Evolutionary conservation across 768 basidiomycete genomes (phyloP), one percentile per base, ranked within the genome.

Genomic region (Hemileccinum impolitum): DNA sequence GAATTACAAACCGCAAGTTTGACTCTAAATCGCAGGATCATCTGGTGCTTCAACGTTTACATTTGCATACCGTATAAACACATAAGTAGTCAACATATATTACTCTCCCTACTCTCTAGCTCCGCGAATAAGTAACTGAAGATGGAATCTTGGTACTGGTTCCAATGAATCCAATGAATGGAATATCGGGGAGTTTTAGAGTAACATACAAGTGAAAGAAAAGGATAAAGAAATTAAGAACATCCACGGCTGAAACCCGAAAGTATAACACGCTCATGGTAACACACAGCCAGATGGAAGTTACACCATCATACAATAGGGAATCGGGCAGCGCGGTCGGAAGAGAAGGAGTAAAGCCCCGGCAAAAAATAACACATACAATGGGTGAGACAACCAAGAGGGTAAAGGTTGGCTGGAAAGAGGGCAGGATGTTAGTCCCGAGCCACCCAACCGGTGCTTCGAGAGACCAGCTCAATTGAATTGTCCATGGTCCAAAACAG

Each of bases 401-500:
- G 30, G 23, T 18, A 28, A 12, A 37, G 31, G 13, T 21, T 34
- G 28, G 42, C 30, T 25, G 46, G 35, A 46, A 39, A 14, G 34
- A 4, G 39, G 17, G 42, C 19, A 23, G 39, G 31, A 35, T 41
- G 35, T 70, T 59, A 87, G 59, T 89, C 87, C 56, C 87, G 78
- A 26, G 84, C 77, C 31, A 93, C 80, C 90, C 91, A 93, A 66
- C 92, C 91, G 47, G 84, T 82, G 69, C 88, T 90, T 52, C 90
- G 79, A 47, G 85, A 81, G 59, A 84, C 87, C 58, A 94, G 80
- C 72, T 90, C 91, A 51, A 93, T 84, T 11, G 90, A 87, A 67
- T 87, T 87, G 62, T 97, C 94, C 48, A 86, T 85, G 32, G 88
- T 90, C 86, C 91, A 95, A 72, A 97, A 97, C 53, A 93, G 67